Base-by-base conservation (phyloP, 352 stramenopile genomes). In the Pythium oligandrum region DNA sequence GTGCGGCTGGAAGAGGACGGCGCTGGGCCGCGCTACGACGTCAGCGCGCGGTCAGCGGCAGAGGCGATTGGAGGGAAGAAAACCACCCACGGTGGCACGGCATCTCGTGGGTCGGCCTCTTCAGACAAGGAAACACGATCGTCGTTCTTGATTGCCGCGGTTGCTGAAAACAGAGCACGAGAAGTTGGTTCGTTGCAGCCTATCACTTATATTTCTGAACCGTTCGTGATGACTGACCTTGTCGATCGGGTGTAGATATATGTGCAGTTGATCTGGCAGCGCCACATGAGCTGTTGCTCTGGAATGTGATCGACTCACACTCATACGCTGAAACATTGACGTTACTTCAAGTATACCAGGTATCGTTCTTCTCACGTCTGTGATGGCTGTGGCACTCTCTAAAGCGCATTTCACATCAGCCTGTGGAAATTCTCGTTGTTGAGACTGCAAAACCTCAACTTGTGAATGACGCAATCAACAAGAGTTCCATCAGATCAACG, bases 221-320 rank as follows among this genome's bases (percentile, higher is more conserved):
- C n/a, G n/a, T n/a, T n/a, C n/a, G n/a, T 32, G 33, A 5, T 10
- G 40, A 38, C 32, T 10, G 4, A 34, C 37, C 44, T 5, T n/a
- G n/a, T 6, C 37, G 4, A 53, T 44, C n/a, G n/a, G n/a, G n/a
- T n/a, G n/a, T n/a, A 77, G 82, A 78, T 8, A 84, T 92, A 9
- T 88, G 78, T 55, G 79, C 79, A 4, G 77, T 92, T 33, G 82
- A 92, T 49, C 70, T 92, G 48, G 57, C 67, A 11, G 72, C 78
- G 10, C 82, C 82, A 4, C 77, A 88, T 40, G 82, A 92, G 51
- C 47, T 92, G 12, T 53, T 92, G 5, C 57, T 92, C 6, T 92
- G 82, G 82, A 88, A 66, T 17, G 64, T 92, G 44, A 88, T 92
- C 45, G 82, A 92, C 53, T 88, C 82, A 2, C 75, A 86, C 49